Conservation (phyloP, 2,329 filamentous ascomycete genomes). For the Trichoderma sp. region DNA sequence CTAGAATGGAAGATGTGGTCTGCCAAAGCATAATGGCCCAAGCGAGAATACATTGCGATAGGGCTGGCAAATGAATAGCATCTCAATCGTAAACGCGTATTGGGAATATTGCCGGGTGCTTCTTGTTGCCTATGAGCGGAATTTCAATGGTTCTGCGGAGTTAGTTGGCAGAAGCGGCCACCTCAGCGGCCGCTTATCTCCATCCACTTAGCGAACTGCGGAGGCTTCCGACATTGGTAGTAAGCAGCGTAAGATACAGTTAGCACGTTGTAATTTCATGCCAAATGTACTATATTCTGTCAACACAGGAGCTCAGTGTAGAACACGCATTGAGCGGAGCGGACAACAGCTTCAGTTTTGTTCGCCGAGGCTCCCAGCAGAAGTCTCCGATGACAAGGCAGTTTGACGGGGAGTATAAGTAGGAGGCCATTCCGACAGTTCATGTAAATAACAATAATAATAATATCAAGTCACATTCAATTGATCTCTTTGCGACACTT, state of each 20-base stretch:
- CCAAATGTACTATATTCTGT: not conserved
- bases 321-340: conserved; percentile 3
- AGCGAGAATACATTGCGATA: not conserved
- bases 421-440: not conserved
- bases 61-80: not conserved
- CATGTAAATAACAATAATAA: not conserved
- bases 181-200: not conserved
- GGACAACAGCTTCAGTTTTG: not conserved
- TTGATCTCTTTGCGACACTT: not conserved
- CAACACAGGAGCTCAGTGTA: not conserved
- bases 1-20: no score
- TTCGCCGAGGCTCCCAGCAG: not conserved
- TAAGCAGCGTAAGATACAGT: not conserved
- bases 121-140: not conserved
- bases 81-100: not conserved
- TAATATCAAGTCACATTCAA: not conserved
- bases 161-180: not conserved
- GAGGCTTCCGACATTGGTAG: not conserved
- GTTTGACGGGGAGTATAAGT: not conserved
- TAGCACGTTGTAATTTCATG: not conserved
- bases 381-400: no score
- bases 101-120: not conserved
- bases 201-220: not conserved
- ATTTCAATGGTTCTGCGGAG: not conserved
- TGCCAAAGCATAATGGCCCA: no score